A percentile compares a stretch with the other conserved stretches of the same genome.
Conservation (phyloP, 345 rosid genomes). For the Physaria fendleri region DNA sequence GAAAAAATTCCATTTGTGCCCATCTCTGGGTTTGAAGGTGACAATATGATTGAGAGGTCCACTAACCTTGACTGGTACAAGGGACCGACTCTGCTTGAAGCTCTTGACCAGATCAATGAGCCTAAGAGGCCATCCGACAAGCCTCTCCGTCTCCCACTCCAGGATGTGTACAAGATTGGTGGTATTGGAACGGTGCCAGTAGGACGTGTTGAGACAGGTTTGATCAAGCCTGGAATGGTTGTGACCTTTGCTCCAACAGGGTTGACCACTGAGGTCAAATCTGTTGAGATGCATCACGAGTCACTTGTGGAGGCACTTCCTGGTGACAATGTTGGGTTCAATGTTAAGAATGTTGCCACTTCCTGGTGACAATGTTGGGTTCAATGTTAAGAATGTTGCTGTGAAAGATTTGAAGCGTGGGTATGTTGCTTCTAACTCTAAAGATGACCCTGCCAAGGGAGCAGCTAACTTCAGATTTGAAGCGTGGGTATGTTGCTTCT, state of each 20-base stretch:
- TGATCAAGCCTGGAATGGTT: conserved; percentile 66
- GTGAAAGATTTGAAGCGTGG: conserved; percentile 93
- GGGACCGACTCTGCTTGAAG: conserved; percentile 45
- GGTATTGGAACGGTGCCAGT: conserved; percentile 64
- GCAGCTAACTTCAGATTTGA: conserved; percentile 82
- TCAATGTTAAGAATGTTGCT: conserved; percentile 79
- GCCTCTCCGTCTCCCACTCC: conserved; percentile 76
- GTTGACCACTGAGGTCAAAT: conserved; percentile 78
- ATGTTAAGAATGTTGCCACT: conserved; percentile 80
- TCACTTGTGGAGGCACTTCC: conserved; percentile 75
- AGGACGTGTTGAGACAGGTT: conserved; percentile 64
- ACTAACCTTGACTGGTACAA: conserved; percentile 52
- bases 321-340: conserved; percentile 77
- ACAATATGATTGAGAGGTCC: conserved; percentile 53
- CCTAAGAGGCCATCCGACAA: conserved; percentile 90
- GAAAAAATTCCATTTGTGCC: conserved; percentile 48
- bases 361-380: conserved; percentile 77
- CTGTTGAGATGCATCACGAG: conserved; percentile 93
- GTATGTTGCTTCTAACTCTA: conserved; percentile 73
- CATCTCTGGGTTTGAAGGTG: conserved; percentile 52
- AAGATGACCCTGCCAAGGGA: conserved; percentile 81
- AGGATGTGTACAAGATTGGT: conserved; percentile 65
- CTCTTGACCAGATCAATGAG: conserved; percentile 45
- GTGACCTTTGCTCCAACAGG: conserved; percentile 75
- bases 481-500: conserved; percentile 75